Conservation (phyloP, 1,284 basidiomycete species). For the Pterula multifida region DNA sequence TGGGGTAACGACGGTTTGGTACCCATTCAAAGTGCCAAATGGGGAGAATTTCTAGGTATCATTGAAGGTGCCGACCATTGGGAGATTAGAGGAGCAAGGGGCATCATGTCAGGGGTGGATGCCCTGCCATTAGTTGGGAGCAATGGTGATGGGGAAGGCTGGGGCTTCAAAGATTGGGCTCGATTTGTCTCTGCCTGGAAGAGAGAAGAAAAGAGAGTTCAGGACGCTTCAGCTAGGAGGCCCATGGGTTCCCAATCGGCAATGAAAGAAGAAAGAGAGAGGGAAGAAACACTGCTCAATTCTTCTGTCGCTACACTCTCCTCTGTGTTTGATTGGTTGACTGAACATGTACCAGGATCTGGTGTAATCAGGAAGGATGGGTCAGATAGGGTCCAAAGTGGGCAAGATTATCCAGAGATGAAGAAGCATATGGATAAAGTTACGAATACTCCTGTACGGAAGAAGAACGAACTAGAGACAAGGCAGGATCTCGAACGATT, state of each 20-base stretch:
- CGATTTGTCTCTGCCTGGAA: constrained; percentile 47
- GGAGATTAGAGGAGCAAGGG: constrained; percentile 81
- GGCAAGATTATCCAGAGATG: constrained; percentile 2
- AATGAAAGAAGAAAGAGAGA: constrained; percentile 14
- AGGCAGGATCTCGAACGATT: constrained; percentile 34
- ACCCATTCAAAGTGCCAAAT: constrained; percentile 77
- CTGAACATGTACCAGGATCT: constrained; percentile 51
- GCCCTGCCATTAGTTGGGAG: constrained; percentile 33
- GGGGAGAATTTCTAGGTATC: constrained; percentile 89
- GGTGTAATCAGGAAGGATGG: constrained; percentile 13
- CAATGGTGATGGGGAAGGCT: constrained; percentile 29
- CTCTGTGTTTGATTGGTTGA: constrained; percentile 64
- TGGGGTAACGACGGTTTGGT: constrained; percentile 97
- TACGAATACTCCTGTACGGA: constrained; percentile 11
- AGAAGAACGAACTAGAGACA: constrained; percentile 22
- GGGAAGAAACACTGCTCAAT: constrained; percentile 47
- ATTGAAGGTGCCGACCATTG: constrained; percentile 94
- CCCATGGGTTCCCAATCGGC: background rate
- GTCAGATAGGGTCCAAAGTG: constrained; percentile 9
- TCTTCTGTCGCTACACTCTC: constrained; percentile 60
- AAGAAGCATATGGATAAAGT: constrained; percentile 8
- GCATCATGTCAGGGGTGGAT: constrained; percentile 53
- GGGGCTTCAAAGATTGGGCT: constrained; percentile 51
- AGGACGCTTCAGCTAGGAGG: constrained; percentile 8
- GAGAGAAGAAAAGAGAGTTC: constrained; percentile 30